phyloP scores from a whole-genome alignment of 441 rosid genomes.

The Gossypium davidsonii region DNA sequence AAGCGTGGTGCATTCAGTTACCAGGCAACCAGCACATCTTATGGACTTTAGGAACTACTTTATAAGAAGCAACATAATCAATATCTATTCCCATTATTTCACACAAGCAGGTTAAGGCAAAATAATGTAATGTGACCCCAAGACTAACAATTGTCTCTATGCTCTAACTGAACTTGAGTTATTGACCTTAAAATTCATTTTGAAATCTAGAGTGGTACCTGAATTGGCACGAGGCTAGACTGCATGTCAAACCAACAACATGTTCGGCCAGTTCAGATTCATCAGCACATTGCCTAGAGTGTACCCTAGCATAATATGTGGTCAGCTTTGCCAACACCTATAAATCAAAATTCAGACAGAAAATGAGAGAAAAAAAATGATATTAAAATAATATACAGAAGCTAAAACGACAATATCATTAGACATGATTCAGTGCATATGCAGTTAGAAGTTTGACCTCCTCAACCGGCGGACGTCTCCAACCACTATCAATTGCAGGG shows the following conservation, averaged over 20 bases:
- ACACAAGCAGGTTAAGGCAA: not conserved
- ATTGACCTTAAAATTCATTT: not conserved
- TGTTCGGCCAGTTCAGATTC: conserved; percentile 97
- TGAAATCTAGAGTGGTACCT: conserved; percentile 33
- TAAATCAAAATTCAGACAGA: conserved; percentile 16
- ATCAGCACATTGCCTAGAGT: conserved; percentile 78
- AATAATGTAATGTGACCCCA: not conserved
- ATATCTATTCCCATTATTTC: not conserved
- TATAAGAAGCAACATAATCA: not conserved
- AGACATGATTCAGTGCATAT: conserved; percentile 8
- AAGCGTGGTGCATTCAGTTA: not conserved
- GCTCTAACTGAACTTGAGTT: not conserved
- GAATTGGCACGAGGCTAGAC: conserved; percentile 83
- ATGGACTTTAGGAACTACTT: conserved; percentile 7
- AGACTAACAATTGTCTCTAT: conserved; percentile 2
- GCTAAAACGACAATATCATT: conserved; percentile 5
- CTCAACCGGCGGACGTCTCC: conserved; percentile 83
- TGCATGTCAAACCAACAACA: conserved; percentile 72
- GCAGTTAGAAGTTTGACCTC: conserved; percentile 48
- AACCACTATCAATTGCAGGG: conserved; percentile 37
- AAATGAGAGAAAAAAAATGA: conserved; percentile 4
- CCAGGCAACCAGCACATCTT: not conserved
- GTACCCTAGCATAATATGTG: conserved; percentile 60
- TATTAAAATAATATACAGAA: not conserved
- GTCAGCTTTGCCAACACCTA: conserved; percentile 75